Evolutionary conservation across 2,329 filamentous ascomycete genomes (phyloP).

Genomic region (Biscogniauxia marginata): DNA sequence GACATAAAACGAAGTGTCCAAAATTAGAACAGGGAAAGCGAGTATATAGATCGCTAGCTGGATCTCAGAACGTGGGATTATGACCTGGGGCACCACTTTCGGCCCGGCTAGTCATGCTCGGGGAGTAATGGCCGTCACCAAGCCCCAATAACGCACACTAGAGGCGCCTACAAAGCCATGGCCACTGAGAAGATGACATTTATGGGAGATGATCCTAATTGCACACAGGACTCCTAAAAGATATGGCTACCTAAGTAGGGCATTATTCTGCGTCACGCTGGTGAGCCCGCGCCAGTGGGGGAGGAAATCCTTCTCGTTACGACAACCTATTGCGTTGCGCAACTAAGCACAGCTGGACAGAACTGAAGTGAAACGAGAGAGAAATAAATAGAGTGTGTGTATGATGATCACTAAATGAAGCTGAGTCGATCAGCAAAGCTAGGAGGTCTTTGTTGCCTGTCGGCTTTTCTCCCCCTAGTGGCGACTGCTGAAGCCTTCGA

Average conservation of each 20-base stretch:
- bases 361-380: background rate
- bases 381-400: background rate
- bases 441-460: background rate
- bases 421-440: background rate
- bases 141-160: too few species aligned
- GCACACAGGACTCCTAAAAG: too few species aligned
- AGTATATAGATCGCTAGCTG: too few species aligned
- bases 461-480: background rate
- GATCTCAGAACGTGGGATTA: too few species aligned
- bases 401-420: background rate
- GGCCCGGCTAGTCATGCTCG: too few species aligned
- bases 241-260: background rate
- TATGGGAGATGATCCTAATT: too few species aligned
- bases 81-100: too few species aligned
- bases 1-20: too few species aligned
- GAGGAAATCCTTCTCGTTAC: background rate
- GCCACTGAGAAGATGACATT: too few species aligned
- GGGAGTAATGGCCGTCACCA: too few species aligned
- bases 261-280: background rate
- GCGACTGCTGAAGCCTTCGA: background rate
- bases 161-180: too few species aligned
- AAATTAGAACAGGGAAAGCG: too few species aligned
- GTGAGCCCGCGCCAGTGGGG: background rate
- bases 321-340: background rate
- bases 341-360: background rate